These are phyloP conservation scores for Marasmius fiardii DNA, from an alignment of 1,284 basidiomycete genomes.

Conservation along the genomic window DNA sequence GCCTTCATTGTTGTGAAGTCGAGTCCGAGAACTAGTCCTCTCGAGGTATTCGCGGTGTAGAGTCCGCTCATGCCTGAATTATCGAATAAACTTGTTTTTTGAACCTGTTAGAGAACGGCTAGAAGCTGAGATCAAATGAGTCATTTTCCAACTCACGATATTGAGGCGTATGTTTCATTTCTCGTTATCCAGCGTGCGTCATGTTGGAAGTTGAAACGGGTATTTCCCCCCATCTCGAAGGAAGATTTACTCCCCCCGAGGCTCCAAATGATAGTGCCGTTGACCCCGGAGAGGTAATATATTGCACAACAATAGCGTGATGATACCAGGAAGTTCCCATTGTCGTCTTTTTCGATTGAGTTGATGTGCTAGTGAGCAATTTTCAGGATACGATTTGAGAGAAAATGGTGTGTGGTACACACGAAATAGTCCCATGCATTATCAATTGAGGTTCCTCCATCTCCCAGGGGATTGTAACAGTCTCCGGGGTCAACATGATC, in stretches of 20 bases:
- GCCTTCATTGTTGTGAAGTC: constrained; percentile 11
- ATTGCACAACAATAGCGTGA: constrained; percentile 13
- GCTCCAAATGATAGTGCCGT: constrained; percentile 17
- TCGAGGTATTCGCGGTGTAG: constrained; percentile 3
- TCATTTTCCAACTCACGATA: constrained; percentile 10
- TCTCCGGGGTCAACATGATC: constrained; percentile 12
- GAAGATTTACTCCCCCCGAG: constrained; percentile 14
- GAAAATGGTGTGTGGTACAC: not conserved
- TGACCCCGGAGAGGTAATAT: constrained; percentile 13
- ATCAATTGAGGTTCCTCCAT: not conserved
- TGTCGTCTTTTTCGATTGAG: constrained; percentile 11
- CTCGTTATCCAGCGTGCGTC: constrained; percentile 15
- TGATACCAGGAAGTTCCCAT: constrained; percentile 18
- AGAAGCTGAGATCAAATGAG: not conserved
- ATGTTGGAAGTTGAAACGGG: constrained; percentile 17
- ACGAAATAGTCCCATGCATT: constrained; percentile 13
- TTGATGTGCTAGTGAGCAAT: constrained; percentile 11
- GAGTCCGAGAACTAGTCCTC: constrained; percentile 6
- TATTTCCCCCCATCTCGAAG: constrained; percentile 14
- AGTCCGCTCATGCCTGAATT: constrained; percentile 8
- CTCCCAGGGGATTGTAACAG: constrained; percentile 5
- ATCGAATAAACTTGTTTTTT: constrained; percentile 13
- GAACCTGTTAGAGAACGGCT: not conserved
- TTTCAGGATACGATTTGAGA: no score
- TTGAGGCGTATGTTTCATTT: constrained; percentile 7